Percentiles rank a stretch among this genome's conserved stretches.
These are phyloP conservation scores for Gossypium gossypioides DNA, from an alignment of 441 rosid genomes.

Conservation along the genomic window DNA sequence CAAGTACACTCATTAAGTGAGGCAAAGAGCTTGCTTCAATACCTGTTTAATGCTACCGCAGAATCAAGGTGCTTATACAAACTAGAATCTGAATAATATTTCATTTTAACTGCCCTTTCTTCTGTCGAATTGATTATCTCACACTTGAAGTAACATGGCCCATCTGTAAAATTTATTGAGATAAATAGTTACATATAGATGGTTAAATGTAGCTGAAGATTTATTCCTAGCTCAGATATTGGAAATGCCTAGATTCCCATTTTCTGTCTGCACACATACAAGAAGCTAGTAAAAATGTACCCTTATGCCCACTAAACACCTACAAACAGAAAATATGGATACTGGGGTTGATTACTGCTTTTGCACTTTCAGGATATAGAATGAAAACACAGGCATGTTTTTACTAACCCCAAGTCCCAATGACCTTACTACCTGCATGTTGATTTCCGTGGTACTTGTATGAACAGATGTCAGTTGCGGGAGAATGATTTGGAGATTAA, in stretches of 20 bases:
- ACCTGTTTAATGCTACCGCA: conserved; percentile 42
- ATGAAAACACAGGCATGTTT: not conserved
- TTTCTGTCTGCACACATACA: not conserved
- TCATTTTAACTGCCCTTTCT: not conserved
- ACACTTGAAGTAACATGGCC: not conserved
- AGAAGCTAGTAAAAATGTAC: not conserved
- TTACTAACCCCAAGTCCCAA: not conserved
- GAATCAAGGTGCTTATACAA: conserved; percentile 41
- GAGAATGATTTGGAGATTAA: conserved; percentile 47
- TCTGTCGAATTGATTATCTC: not conserved
- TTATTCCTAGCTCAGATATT: not conserved
- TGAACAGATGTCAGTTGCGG: conserved; percentile 44
- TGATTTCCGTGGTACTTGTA: not conserved
- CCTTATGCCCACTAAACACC: not conserved
- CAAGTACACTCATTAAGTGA: conserved; percentile 45
- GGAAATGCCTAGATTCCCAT: not conserved
- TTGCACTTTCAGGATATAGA: not conserved
- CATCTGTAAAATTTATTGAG: not conserved
- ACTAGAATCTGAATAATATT: conserved; percentile 7
- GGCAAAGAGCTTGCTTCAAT: conserved; percentile 60
- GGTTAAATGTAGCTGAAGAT: not conserved
- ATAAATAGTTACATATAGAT: not conserved
- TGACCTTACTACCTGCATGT: not conserved
- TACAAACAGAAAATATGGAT: not conserved
- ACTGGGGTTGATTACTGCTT: not conserved